phyloP scores from a whole-genome alignment of 2,329 filamentous ascomycete species.

The Dichotomopilus funicola region DNA sequence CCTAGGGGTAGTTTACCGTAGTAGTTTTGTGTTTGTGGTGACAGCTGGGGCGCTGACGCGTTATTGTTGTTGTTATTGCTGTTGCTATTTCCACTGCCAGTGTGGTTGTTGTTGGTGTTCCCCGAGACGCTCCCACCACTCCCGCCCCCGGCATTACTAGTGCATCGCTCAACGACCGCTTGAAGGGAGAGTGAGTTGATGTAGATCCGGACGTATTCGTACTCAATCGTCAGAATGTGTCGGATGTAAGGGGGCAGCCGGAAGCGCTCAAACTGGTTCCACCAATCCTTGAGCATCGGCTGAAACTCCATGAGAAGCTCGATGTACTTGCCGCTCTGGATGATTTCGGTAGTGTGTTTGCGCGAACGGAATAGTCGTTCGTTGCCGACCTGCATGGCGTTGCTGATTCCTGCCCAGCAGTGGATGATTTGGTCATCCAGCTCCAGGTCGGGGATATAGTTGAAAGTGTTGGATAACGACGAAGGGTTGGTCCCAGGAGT shows the following conservation, averaged over 20 bases:
- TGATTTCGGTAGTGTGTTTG: slow-evolving; percentile 81
- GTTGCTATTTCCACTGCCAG: no score
- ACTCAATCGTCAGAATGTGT: slow-evolving; percentile 86
- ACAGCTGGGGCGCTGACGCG: slow-evolving; percentile 38
- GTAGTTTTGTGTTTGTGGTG: slow-evolving; percentile 58
- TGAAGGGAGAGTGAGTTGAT: slow-evolving; percentile 91
- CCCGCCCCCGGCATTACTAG: slow-evolving; percentile 56
- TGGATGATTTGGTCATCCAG: slow-evolving; percentile 67
- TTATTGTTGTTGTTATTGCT: no score
- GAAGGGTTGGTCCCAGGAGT: slow-evolving; percentile 56
- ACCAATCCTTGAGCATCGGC: slow-evolving; percentile 72
- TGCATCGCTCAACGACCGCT: slow-evolving; percentile 89
- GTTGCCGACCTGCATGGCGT: slow-evolving; percentile 87
- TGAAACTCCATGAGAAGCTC: slow-evolving; percentile 74
- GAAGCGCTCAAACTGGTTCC: slow-evolving; percentile 73
- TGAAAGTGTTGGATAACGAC: slow-evolving; percentile 52
- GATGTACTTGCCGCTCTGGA: slow-evolving; percentile 78
- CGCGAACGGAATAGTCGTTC: slow-evolving; percentile 81
- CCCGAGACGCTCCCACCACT: slow-evolving; percentile 30
- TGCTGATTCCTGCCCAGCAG: slow-evolving; percentile 91
- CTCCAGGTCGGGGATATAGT: slow-evolving; percentile 60
- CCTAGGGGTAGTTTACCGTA: slow-evolving; percentile 59
- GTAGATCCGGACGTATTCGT: slow-evolving; percentile 90
- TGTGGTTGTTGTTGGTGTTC: background rate
- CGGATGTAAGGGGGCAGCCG: slow-evolving; percentile 58